phyloP scores from a whole-genome alignment of 202 grass and related monocot genomes.

The Elaeis oleifera region DNA sequence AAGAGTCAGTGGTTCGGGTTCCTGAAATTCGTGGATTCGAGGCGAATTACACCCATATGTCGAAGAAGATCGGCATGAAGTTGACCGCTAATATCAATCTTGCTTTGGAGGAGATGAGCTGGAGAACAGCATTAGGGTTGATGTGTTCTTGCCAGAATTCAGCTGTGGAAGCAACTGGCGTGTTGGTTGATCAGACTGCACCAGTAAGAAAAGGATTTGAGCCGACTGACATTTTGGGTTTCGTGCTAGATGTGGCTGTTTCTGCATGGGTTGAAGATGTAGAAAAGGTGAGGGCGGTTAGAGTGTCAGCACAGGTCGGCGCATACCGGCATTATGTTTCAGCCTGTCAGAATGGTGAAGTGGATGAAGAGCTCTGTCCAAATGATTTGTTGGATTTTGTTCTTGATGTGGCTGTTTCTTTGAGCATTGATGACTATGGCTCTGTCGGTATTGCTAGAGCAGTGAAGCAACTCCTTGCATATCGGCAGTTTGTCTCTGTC shows the following conservation, averaged over 20 bases:
- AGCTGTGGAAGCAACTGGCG: background rate
- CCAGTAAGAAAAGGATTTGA: conserved; percentile 6
- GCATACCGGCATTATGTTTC: conserved; percentile 1
- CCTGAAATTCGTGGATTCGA: conserved; percentile 9
- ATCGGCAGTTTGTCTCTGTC: conserved; percentile 12
- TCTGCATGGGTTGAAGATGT: background rate
- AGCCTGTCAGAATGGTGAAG: conserved; percentile 1
- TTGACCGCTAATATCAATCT: conserved; percentile 10
- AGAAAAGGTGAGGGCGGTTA: conserved; percentile 4
- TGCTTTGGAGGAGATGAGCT: conserved; percentile 9
- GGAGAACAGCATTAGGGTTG: conserved; percentile 5
- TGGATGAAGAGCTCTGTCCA: conserved; percentile 1
- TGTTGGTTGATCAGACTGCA: background rate
- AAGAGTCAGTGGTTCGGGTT: background rate
- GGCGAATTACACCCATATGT: conserved; percentile 13
- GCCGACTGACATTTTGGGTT: conserved; percentile 1
- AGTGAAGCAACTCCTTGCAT: background rate
- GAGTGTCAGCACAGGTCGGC: conserved; percentile 4
- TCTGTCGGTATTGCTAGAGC: background rate
- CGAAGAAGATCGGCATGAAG: conserved; percentile 4
- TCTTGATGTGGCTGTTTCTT: conserved; percentile 7
- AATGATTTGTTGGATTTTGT: conserved; percentile 12
- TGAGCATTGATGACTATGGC: background rate
- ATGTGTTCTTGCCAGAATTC: conserved; percentile 1
- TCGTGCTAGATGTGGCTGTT: conserved; percentile 16